A percentile compares a stretch with the other conserved stretches of the same genome.
Evolutionary conservation across 106 monocot genomes (phyloP).

Genomic region (Acorus gramineus): DNA sequence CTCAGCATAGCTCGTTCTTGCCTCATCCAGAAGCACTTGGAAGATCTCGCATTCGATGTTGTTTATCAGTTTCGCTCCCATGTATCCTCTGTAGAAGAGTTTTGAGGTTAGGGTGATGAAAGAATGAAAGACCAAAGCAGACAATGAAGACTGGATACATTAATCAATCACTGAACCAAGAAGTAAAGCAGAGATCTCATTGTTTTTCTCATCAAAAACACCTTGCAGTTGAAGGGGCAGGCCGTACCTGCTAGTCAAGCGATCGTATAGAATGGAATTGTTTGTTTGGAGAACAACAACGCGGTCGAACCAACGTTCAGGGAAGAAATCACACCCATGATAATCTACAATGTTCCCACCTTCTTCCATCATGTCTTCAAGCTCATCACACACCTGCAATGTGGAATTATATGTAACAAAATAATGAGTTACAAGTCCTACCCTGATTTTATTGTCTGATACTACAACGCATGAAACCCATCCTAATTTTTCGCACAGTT

Average conservation of each 20-base stretch:
- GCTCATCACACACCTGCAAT: slow-evolving; percentile 80
- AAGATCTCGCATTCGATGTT: slow-evolving; percentile 94
- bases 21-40: slow-evolving; percentile 85
- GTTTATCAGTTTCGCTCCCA: slow-evolving; percentile 71
- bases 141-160: no score
- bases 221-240: no score
- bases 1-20: slow-evolving; percentile 55
- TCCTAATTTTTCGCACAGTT: not conserved
- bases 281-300: slow-evolving; percentile 94
- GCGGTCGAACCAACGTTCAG: slow-evolving; percentile 86
- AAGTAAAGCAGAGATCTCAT: not conserved
- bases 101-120: not conserved
- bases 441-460: no score
- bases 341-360: slow-evolving; percentile 88
- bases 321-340: slow-evolving; percentile 97
- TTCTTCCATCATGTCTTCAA: slow-evolving; percentile 84
- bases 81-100: slow-evolving; percentile 57
- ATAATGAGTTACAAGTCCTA: not conserved
- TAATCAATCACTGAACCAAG: not conserved
- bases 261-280: slow-evolving; percentile 86
- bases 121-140: not conserved
- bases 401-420: not conserved
- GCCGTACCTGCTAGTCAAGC: slow-evolving; percentile 64
- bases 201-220: no score
- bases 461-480: not conserved